A percentile compares a stretch with the other conserved stretches of the same genome.
Conservation (phyloP, 345 rosid species). For the Mercurialis annua region DNA sequence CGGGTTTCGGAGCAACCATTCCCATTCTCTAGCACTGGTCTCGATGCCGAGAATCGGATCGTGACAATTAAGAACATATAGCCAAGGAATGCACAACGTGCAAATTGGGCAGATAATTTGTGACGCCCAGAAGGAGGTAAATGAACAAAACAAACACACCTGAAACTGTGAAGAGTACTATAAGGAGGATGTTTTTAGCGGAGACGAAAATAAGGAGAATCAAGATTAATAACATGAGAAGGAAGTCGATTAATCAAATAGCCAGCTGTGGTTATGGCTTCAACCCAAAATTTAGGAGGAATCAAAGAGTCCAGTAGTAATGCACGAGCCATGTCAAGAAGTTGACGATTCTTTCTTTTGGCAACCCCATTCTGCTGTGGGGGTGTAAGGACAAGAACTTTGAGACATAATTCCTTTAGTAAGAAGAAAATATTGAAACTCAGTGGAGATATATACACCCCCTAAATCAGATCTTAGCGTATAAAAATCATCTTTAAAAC, state of each 20-base stretch:
- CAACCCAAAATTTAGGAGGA: not conserved
- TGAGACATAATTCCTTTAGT: slow-evolving; percentile 7
- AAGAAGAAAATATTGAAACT: slow-evolving; percentile 2
- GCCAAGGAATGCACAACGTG: not conserved
- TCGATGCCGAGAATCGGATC: no score
- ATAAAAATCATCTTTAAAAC: no score
- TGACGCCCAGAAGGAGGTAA: not conserved
- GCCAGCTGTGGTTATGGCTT: not conserved
- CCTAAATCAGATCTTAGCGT: not conserved
- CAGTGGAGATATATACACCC: not conserved
- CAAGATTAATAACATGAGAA: not conserved
- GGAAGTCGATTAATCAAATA: not conserved
- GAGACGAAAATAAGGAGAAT: not conserved
- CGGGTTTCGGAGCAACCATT: no score
- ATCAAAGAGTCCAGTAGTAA: not conserved
- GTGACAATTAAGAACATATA: no score
- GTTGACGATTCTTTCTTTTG: not conserved
- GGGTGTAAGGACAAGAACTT: not conserved
- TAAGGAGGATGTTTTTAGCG: not conserved
- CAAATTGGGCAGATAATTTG: not conserved
- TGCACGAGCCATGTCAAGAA: not conserved
- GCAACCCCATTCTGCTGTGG: not conserved
- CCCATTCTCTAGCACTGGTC: no score
- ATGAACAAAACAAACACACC: not conserved
- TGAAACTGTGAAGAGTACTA: not conserved